Percentiles rank a stretch among this genome's conserved stretches.
phyloP scores from a whole-genome alignment of 2,329 filamentous ascomycete genomes.

The Cercospora sp. region DNA sequence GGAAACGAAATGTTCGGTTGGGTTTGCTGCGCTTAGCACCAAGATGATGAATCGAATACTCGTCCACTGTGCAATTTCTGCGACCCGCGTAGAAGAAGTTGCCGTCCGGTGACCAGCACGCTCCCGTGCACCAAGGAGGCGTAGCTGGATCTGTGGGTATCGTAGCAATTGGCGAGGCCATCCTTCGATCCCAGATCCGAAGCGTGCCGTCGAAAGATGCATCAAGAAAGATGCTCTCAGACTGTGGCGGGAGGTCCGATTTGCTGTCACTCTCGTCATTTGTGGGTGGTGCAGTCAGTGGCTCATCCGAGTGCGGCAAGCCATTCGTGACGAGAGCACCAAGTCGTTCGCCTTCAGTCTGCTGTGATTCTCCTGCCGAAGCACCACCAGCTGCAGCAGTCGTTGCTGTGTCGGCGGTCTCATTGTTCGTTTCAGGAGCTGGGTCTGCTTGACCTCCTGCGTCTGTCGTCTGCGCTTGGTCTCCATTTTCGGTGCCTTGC shows the following conservation, averaged over 20 bases:
- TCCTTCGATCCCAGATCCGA: slow-evolving; percentile 88
- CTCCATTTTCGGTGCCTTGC: slow-evolving; percentile 44
- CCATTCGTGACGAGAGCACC: slow-evolving; percentile 44
- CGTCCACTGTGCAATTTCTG: slow-evolving; percentile 89
- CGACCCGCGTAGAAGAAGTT: slow-evolving; percentile 93
- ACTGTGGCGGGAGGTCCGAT: slow-evolving; percentile 51
- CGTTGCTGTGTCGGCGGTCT: not conserved
- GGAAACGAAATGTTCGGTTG: slow-evolving; percentile 80
- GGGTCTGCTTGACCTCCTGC: slow-evolving; percentile 6
- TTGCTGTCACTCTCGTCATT: slow-evolving; percentile 35
- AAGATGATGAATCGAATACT: slow-evolving; percentile 79
- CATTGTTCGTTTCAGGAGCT: not conserved
- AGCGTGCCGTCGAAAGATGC: slow-evolving; percentile 84
- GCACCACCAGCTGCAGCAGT: slow-evolving; percentile 36
- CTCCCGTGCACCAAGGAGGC: slow-evolving; percentile 96
- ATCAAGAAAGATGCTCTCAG: slow-evolving; percentile 80
- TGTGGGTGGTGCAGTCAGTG: slow-evolving; percentile 37
- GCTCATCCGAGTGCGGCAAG: slow-evolving; percentile 54
- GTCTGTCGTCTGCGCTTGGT: slow-evolving; percentile 41
- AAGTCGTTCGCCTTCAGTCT: slow-evolving; percentile 6
- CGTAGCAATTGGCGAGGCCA: slow-evolving; percentile 72
- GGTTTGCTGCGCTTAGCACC: slow-evolving; percentile 64
- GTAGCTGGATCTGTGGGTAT: slow-evolving; percentile 73
- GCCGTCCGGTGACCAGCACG: slow-evolving; percentile 93
- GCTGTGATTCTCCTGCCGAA: not conserved